Evolutionary conservation across 2,329 filamentous ascomycete genomes (phyloP).

Genomic region (Scleromitrula shiraiana): DNA sequence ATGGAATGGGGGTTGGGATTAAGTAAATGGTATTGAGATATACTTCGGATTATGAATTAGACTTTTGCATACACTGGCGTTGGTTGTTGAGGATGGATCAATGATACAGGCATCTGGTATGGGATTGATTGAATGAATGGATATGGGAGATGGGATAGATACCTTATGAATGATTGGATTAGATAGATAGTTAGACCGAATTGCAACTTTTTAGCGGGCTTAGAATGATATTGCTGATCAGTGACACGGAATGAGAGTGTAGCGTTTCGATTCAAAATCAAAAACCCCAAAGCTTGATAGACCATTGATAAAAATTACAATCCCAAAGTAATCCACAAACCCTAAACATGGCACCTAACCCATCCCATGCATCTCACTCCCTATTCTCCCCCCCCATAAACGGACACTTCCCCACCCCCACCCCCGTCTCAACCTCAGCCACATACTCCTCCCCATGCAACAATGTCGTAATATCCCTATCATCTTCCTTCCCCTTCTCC

Average conservation of each 20-base stretch:
- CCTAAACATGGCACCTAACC: too few relatives aligned
- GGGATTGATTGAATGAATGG: neutral
- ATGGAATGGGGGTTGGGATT: neutral
- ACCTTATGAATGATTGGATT: neutral
- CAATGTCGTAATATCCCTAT: constrained; percentile 13
- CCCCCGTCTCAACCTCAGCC: neutral
- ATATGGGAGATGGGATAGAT: neutral
- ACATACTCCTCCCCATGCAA: constrained; percentile 14
- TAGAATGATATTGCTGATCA: too few relatives aligned
- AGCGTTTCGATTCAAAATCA: too few relatives aligned
- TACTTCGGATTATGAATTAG: neutral
- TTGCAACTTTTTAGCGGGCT: too few relatives aligned
- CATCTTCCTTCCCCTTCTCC: too few relatives aligned
- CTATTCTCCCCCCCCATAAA: constrained; percentile 2
- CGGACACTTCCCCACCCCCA: neutral
- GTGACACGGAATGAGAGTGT: too few relatives aligned
- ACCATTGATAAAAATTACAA: too few relatives aligned
- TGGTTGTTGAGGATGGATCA: neutral
- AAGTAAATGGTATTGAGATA: neutral
- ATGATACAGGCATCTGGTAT: neutral
- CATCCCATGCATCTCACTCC: neutral
- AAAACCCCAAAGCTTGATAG: too few relatives aligned
- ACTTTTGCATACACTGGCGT: neutral
- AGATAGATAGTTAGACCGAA: too few relatives aligned
- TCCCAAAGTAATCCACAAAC: too few relatives aligned